Evolutionary conservation across 768 basidiomycete genomes (phyloP), one percentile per base, ranked within the genome.

Genomic region (Russula abietina): DNA sequence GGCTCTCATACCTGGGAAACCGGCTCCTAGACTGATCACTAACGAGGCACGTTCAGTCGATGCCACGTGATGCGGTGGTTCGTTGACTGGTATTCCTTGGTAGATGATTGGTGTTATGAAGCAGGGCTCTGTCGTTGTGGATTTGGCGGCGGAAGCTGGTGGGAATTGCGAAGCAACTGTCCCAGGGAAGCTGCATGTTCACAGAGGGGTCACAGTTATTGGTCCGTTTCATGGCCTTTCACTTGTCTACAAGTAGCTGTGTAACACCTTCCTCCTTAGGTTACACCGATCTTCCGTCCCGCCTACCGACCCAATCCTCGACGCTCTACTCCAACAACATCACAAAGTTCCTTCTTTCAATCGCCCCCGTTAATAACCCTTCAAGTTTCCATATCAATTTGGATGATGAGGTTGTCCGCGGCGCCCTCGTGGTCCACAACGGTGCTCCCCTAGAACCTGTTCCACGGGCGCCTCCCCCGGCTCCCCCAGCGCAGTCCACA

Each of bases 311-410:
- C 0, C 92, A 94, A 69, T 91, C 91, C 5, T 91, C 89, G 4
- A 91, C 90, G 3, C 76, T 94, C 7, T 94, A 94, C 72, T 94
- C 92, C 7, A 94, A 94, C 74, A 94, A 94, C 70, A 86, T 94
- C 65, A 87, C 88, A 41, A 94, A 94, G 71, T 93, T 94, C 75
- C 79, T 94, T 49, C 78, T 93, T 17, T 92, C 91, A 4, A 82
- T 94, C 9, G 85, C 67, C 10, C 67, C 67, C 12, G 39, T 70
- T 19, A 72, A 86, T 32, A 80, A 80, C 43, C 81, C 86, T 49
- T 79, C 78, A 50, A 82, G 77, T 51, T 93, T 84, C 70, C 73
- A 73, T 7, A 75, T 94, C 58, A 83, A 93, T 70, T 78, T 93
- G 17, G 81, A 82, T 17, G 92, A 94, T 68, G 92, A 94, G 74